phyloP scores from a whole-genome alignment of 2,329 filamentous ascomycete species.

The Xylariaceae sp. region DNA sequence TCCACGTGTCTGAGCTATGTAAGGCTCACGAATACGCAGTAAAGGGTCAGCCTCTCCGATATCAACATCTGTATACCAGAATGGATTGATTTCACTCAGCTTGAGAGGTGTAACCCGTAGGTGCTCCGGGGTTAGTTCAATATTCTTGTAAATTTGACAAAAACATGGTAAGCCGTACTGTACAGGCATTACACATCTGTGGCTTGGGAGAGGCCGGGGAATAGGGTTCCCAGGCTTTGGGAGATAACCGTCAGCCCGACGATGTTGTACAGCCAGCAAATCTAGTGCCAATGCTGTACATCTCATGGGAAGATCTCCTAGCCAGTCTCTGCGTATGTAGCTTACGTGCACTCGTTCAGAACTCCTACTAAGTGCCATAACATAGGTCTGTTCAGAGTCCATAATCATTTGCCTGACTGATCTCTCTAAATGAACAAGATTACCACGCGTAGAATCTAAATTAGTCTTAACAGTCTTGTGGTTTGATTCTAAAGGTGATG shows the following conservation, averaged over 20 bases:
- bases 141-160: neutral
- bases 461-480: neutral
- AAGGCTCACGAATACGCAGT: neutral
- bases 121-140: neutral
- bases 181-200: neutral
- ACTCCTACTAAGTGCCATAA: neutral
- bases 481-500: neutral
- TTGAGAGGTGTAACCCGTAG: neutral
- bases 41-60: neutral
- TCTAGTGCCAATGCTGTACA: neutral
- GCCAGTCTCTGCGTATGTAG: neutral
- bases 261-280: neutral
- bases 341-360: neutral
- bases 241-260: neutral
- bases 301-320: neutral
- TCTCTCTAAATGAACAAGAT: neutral
- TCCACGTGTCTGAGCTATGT: neutral
- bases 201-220: neutral
- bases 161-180: neutral
- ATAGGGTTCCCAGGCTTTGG: neutral
- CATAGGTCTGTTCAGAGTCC: neutral
- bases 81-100: neutral
- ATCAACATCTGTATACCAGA: neutral
- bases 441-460: neutral
- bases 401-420: neutral